Percentiles rank a stretch among this genome's conserved stretches.
phyloP scores from a whole-genome alignment of 108 stramenopile species.

The Ochromonas danica region DNA sequence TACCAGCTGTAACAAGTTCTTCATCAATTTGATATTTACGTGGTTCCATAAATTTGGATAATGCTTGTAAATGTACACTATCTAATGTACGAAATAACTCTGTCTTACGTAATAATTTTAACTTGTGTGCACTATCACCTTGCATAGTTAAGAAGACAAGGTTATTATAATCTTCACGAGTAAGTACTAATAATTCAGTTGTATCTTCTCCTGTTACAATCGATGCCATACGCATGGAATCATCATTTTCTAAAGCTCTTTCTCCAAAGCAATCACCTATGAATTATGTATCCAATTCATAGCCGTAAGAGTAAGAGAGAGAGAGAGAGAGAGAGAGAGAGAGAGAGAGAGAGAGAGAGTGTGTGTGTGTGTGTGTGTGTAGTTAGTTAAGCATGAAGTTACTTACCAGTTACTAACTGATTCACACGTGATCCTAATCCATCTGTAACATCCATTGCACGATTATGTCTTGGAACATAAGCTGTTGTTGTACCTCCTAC shows the following conservation, averaged over 20 bases:
- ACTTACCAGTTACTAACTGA: background rate
- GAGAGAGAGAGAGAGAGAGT: too few relatives aligned
- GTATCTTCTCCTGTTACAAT: conserved; percentile 21
- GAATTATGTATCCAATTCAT: too few relatives aligned
- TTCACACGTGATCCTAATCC: background rate
- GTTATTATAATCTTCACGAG: conserved; percentile 3
- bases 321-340: too few relatives aligned
- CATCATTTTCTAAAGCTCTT: background rate
- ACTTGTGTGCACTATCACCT: background rate
- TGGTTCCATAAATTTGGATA: conserved; percentile 30
- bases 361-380: too few relatives aligned
- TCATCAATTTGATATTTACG: conserved; percentile 10
- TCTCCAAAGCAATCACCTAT: conserved; percentile 28
- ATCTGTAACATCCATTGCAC: background rate
- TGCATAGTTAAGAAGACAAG: background rate
- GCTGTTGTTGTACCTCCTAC: conserved; percentile 7
- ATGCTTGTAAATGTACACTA: background rate
- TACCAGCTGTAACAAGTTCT: background rate
- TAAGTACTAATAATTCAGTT: conserved; percentile 11
- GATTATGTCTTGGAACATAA: background rate
- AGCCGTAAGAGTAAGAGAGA: too few relatives aligned
- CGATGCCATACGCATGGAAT: conserved; percentile 18
- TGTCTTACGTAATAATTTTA: conserved; percentile 25
- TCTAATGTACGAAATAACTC: conserved; percentile 1
- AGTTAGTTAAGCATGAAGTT: too few relatives aligned